A percentile compares a stretch with the other conserved stretches of the same genome.
These are phyloP conservation scores for Leccinum pellstonianum DNA, from an alignment of 768 basidiomycete species.

Conservation along the genomic window DNA sequence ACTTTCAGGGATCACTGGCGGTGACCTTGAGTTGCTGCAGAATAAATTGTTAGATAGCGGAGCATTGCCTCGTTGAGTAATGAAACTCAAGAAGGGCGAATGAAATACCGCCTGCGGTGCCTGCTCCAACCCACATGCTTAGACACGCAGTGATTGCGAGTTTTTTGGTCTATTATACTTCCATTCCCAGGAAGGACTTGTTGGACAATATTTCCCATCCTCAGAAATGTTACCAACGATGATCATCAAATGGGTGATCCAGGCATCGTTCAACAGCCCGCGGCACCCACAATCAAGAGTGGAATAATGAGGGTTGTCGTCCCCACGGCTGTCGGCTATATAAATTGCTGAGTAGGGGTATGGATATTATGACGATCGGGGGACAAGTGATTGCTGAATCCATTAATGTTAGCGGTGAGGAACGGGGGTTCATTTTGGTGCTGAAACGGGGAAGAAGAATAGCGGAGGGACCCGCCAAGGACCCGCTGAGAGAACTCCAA, in stretches of 20 bases:
- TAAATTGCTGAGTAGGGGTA: not conserved
- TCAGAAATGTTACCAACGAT: too few species aligned
- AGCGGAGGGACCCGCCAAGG: not conserved
- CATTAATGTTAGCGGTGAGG: not conserved
- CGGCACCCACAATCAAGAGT: not conserved
- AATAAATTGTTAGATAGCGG: too few species aligned
- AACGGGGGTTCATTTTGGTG: too few species aligned
- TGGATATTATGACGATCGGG: not conserved
- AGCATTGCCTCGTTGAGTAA: not conserved
- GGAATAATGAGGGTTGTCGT: not conserved
- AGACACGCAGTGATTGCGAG: not conserved
- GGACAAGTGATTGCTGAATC: not conserved
- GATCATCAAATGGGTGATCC: too few species aligned
- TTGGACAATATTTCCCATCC: too few species aligned
- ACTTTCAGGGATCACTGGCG: too few species aligned
- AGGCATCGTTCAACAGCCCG: not conserved
- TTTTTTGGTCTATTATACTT: not conserved
- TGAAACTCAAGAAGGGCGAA: not conserved
- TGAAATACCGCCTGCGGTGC: not conserved
- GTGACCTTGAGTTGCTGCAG: not conserved
- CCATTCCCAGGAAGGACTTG: not conserved
- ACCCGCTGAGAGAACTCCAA: not conserved
- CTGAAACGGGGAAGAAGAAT: not conserved
- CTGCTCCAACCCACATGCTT: not conserved
- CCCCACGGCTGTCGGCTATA: not conserved